These are phyloP conservation scores for Entomortierella parvispora DNA, from an alignment of 192 early-diverging fungal species.

Conservation along the genomic window DNA sequence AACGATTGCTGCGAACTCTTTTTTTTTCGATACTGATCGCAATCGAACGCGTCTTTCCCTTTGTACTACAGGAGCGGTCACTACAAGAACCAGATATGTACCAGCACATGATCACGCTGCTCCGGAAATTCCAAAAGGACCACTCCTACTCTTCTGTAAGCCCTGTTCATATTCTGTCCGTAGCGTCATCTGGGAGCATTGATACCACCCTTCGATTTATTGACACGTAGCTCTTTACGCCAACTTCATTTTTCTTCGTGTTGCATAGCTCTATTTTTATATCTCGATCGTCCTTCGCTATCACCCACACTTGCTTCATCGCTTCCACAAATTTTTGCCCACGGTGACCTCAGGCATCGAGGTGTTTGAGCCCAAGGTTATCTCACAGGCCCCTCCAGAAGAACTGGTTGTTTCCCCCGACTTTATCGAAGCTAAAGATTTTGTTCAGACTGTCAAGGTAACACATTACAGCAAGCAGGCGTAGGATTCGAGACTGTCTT, in stretches of 20 bases:
- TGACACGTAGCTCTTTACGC: no score
- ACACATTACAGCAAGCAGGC: background rate
- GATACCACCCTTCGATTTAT: no score
- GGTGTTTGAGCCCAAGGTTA: slow-evolving; percentile 29
- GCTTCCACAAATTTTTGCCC: slow-evolving; percentile 45
- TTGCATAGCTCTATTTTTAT: slow-evolving; percentile 41
- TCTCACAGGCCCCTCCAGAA: slow-evolving; percentile 53
- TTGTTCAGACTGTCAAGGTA: slow-evolving; percentile 52
- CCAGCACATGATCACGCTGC: slow-evolving; percentile 45
- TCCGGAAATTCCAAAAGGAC: slow-evolving; percentile 50
- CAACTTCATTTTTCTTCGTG: background rate
- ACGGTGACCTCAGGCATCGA: slow-evolving; percentile 18
- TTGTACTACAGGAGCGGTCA: slow-evolving; percentile 28
- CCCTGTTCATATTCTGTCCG: no score
- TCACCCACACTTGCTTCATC: slow-evolving; percentile 43
- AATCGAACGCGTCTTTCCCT: background rate
- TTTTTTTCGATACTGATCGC: background rate
- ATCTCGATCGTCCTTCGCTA: slow-evolving; percentile 45
- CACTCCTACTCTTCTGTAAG: slow-evolving; percentile 41
- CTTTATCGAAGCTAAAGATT: slow-evolving; percentile 51
- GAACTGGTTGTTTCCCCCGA: slow-evolving; percentile 46
- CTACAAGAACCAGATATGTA: slow-evolving; percentile 49
- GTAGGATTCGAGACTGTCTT: background rate
- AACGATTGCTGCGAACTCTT: background rate
- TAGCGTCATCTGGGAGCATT: no score